Conservation (phyloP, 106 monocot species). For the Phalaenopsis equestris region DNA sequence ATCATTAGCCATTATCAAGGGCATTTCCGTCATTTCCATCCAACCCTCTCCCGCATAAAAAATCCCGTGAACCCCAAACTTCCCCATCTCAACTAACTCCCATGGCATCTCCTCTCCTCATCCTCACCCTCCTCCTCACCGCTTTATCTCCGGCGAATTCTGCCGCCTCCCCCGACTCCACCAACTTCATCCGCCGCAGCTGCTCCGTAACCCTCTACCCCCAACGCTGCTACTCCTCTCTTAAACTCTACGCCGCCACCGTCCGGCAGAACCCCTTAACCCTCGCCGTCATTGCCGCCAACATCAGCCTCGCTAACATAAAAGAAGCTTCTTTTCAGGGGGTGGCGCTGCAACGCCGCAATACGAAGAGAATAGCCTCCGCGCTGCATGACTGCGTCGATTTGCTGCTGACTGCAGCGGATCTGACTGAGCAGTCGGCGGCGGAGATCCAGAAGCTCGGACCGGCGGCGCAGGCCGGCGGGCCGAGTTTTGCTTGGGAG, state of each 20-base stretch:
- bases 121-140: not conserved
- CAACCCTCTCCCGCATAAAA: not conserved
- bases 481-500: constrained; percentile 18
- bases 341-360: not conserved
- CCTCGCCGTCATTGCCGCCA: not conserved
- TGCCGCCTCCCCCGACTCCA: not conserved
- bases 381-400: not conserved
- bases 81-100: not conserved
- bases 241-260: not conserved
- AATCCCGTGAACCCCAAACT: not conserved
- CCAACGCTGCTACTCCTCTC: not conserved
- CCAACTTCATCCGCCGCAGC: not conserved
- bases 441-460: constrained; percentile 11
- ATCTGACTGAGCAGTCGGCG: not conserved
- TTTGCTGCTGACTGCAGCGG: not conserved
- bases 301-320: not conserved
- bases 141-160: not conserved
- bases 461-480: constrained; percentile 8
- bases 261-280: not conserved
- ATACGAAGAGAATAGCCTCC: not conserved
- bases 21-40: not conserved
- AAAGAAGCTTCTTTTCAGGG: not conserved
- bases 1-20: not conserved
- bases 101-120: not conserved
- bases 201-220: not conserved